These are phyloP conservation scores for Penicillium maclennaniae DNA, from an alignment of 495 filamentous ascomycete species.

Conservation along the genomic window DNA sequence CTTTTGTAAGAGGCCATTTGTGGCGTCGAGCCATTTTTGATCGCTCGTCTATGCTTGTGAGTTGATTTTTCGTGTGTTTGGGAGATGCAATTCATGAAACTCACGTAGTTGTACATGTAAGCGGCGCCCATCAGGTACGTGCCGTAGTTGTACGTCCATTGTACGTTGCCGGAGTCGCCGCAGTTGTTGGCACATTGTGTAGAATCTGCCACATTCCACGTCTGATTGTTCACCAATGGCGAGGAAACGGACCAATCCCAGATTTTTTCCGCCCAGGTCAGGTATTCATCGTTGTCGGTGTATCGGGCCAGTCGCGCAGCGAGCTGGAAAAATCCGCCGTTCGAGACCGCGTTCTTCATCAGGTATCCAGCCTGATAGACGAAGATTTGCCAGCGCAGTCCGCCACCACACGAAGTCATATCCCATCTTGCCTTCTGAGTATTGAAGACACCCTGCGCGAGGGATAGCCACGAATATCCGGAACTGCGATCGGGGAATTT, in stretches of 20 bases:
- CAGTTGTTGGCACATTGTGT: conserved; percentile 51
- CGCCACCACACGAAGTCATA: conserved; percentile 61
- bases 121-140: conserved; percentile 65
- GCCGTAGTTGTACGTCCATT: conserved; percentile 69
- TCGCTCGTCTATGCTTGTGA: conserved; percentile 19
- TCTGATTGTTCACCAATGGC: conserved; percentile 46
- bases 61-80: conserved; percentile 8
- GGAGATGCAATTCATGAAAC: conserved; percentile 3
- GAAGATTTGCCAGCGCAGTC: conserved; percentile 76
- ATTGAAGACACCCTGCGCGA: conserved; percentile 55
- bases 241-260: conserved; percentile 60
- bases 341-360: conserved; percentile 71
- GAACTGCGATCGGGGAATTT: conserved; percentile 58
- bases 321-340: conserved; percentile 73
- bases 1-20: conserved; percentile 50
- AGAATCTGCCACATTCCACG: conserved; percentile 59
- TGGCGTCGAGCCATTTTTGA: conserved; percentile 48
- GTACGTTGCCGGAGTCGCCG: conserved; percentile 47
- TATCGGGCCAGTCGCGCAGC: conserved; percentile 64
- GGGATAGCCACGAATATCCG: conserved; percentile 54
- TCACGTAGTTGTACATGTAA: conserved; percentile 65
- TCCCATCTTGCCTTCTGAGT: conserved; percentile 60
- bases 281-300: conserved; percentile 66
- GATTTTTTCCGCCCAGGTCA: conserved; percentile 61
- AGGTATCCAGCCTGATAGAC: conserved; percentile 67